These are phyloP conservation scores for Ascochyta rabiei DNA, from an alignment of 2,329 filamentous ascomycete species.

Conservation along the genomic window DNA sequence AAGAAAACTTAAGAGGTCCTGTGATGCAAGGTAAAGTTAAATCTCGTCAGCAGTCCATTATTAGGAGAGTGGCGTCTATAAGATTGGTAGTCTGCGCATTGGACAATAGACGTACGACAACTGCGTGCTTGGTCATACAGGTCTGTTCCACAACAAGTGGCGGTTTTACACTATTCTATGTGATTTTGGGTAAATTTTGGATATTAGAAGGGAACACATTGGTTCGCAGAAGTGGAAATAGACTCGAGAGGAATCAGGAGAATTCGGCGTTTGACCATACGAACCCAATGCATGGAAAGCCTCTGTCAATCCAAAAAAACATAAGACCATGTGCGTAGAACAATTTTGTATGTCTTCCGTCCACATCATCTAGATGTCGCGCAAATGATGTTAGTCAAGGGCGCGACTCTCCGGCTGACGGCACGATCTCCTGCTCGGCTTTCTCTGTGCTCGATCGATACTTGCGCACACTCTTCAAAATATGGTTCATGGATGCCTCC, in stretches of 20 bases:
- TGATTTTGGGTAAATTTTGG: too few relatives aligned
- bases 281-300: too few relatives aligned
- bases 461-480: neutral
- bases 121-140: too few relatives aligned
- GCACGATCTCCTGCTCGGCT: neutral
- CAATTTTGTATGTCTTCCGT: neutral
- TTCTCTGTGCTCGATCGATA: neutral
- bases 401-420: neutral
- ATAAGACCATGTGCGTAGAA: neutral
- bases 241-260: too few relatives aligned
- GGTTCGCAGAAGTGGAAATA: too few relatives aligned
- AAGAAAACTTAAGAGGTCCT: too few relatives aligned
- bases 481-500: slow-evolving; percentile 9
- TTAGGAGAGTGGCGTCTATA: neutral
- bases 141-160: too few relatives aligned
- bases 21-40: neutral
- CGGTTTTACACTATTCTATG: too few relatives aligned
- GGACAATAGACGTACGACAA: too few relatives aligned
- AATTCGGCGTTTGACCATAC: too few relatives aligned
- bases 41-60: neutral
- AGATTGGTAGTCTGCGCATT: neutral
- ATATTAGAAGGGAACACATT: too few relatives aligned
- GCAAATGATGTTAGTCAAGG: neutral
- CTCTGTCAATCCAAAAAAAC: neutral
- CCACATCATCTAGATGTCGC: neutral